Conservation (phyloP, 176 grass and related monocot species). For the Tillandsia fasciculata region DNA sequence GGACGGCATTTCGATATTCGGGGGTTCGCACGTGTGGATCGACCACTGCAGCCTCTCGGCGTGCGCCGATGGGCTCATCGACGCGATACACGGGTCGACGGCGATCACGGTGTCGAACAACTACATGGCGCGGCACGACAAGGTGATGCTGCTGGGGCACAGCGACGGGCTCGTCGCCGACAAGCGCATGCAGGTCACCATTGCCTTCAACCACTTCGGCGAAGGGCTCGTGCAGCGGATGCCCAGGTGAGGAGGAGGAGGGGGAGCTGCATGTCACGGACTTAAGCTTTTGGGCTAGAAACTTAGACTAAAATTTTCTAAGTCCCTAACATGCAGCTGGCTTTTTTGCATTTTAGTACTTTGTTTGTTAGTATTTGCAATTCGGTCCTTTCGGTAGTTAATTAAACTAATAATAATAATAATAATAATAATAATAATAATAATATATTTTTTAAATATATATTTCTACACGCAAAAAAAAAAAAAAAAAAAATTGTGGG, state of each 20-base stretch:
- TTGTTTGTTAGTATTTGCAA: too few species aligned
- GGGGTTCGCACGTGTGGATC: background rate
- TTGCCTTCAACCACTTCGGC: slow-evolving; percentile 8
- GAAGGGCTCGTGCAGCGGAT: slow-evolving; percentile 9
- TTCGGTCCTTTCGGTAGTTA: too few species aligned
- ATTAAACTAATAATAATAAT: too few species aligned
- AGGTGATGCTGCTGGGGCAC: slow-evolving; percentile 5
- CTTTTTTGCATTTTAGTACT: background rate
- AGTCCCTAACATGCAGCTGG: too few species aligned
- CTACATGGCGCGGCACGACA: background rate
- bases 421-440: too few species aligned
- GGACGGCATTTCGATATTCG: slow-evolving; percentile 4
- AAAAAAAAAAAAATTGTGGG: too few species aligned
- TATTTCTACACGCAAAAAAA: too few species aligned
- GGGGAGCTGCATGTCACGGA: too few species aligned
- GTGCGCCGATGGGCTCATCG: slow-evolving; percentile 3
- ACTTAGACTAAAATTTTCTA: too few species aligned
- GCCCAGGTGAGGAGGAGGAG: background rate
- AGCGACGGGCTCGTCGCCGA: background rate
- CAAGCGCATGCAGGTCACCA: slow-evolving; percentile 2
- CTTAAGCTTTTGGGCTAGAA: too few species aligned
- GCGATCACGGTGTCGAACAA: slow-evolving; percentile 6
- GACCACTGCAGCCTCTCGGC: background rate
- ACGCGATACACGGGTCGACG: slow-evolving; percentile 1
- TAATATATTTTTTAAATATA: too few species aligned